Evolutionary conservation across 805 yeast species (phyloP), one percentile per base, ranked within the genome.

Genomic region (Brettanomyces nanus): DNA sequence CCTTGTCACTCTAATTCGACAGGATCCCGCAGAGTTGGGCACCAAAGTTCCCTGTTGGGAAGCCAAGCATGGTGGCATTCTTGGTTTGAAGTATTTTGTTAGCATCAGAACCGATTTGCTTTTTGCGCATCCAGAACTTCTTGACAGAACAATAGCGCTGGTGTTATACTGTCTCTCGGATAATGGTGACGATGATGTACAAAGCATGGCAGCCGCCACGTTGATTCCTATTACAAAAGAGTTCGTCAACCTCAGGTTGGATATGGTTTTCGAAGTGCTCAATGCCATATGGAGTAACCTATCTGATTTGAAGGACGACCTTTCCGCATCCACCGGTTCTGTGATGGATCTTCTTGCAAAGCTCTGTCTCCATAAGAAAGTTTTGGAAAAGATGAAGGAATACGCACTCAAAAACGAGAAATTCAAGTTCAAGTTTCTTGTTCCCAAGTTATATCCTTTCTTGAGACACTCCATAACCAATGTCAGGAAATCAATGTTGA

Each of bases 131-230:
- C 69, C 76, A 2, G 68, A 75, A 13, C 56, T 79, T 23, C 65
- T 92, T 26, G 81, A 81, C 43, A 72, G 73, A 37, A 87, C 89
- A 1, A 79, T 89, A 3, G 69, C 76, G 31, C 84, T 92, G 73
- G 97, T 92, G 1, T 65, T 92, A 31, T 85, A 84, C 59, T 95
- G 97, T 3, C 63, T 92, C 34, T 95, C 86, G 49, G 95, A 89
- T 56, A 96, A 87, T 56, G 95, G 87, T 49, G 97, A 89, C 58
- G 97, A 89, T 58, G 99, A 92, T 56, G 97, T 92, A 19, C 97
- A 94, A 58, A 87, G 96, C 6, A 96, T 90, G 33, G 87, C 95
- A 19, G 97, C 98, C 0, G 83, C 95, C 3, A 86, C 95, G 1
- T 64, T 92, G 37, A 69, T 90, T 0, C 98, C 98, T 3, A 85